A percentile compares a stretch with the other conserved stretches of the same genome.
These are phyloP conservation scores for Heimioporus sp. DNA, from an alignment of 768 basidiomycete species.

Conservation along the genomic window DNA sequence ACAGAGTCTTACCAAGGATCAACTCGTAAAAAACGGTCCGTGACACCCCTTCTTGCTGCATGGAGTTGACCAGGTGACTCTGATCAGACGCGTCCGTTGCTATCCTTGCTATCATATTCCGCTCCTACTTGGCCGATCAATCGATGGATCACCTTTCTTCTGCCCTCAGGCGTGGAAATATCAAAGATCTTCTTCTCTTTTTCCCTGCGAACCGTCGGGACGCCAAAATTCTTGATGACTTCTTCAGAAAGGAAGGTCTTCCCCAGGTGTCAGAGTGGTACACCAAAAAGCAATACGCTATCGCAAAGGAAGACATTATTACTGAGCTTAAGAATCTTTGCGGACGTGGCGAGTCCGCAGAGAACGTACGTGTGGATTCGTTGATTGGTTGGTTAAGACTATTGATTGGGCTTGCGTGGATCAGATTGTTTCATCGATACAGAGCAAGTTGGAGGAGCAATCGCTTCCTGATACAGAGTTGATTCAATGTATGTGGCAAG, in stretches of 20 bases:
- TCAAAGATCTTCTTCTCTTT: slow-evolving; percentile 83
- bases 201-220: slow-evolving; percentile 86
- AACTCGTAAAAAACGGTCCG: slow-evolving; percentile 90
- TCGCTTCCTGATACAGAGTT: slow-evolving; percentile 86
- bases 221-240: slow-evolving; percentile 70
- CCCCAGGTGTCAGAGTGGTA: slow-evolving; percentile 90
- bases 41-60: slow-evolving; percentile 5
- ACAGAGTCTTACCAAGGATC: slow-evolving; percentile 84
- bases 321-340: slow-evolving; percentile 67
- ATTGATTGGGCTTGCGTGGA: slow-evolving; percentile 9
- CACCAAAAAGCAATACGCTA: slow-evolving; percentile 83
- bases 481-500: slow-evolving; percentile 88
- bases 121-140: slow-evolving; percentile 76
- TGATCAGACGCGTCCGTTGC: slow-evolving; percentile 68
- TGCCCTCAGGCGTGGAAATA: slow-evolving; percentile 78
- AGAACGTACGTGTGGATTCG: slow-evolving; percentile 50
- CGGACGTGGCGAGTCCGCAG: slow-evolving; percentile 64
- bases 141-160: slow-evolving; percentile 86
- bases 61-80: slow-evolving; percentile 7
- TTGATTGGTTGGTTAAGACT: background rate
- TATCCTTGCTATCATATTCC: slow-evolving; percentile 77
- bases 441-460: slow-evolving; percentile 66
- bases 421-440: slow-evolving; percentile 77
- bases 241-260: slow-evolving; percentile 81
- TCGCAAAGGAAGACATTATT: slow-evolving; percentile 75